phyloP scores from a whole-genome alignment of 495 filamentous ascomycete species.

The Jackrogersella multiformis region DNA sequence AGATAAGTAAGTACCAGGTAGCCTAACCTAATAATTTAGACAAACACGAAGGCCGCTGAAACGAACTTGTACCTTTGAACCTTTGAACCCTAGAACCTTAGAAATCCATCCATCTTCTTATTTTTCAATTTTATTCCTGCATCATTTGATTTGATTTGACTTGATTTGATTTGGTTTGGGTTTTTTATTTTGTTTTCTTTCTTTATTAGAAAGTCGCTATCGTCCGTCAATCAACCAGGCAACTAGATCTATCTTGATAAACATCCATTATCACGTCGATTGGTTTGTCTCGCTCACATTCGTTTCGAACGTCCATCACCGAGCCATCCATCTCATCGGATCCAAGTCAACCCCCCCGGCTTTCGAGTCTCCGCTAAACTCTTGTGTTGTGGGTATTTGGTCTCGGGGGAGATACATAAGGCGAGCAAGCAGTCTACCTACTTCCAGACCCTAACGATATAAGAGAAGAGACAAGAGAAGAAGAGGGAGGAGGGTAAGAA shows the following conservation, averaged over 20 bases:
- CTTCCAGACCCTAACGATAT: too few species aligned
- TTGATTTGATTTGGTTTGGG: too few species aligned
- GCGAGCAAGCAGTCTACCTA: too few species aligned
- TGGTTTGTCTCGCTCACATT: constrained; percentile 24
- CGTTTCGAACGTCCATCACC: constrained; percentile 10
- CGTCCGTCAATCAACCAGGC: constrained; percentile 8
- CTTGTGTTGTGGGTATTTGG: too few species aligned
- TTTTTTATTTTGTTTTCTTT: not conserved
- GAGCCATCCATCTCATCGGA: constrained; percentile 2
- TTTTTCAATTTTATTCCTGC: not conserved
- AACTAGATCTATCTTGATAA: not conserved
- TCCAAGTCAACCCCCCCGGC: not conserved
- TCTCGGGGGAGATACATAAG: too few species aligned
- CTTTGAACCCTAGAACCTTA: constrained; percentile 19
- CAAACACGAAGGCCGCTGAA: constrained; percentile 33
- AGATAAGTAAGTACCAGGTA: too few species aligned
- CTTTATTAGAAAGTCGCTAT: constrained; percentile 6
- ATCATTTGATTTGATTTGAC: constrained; percentile 3
- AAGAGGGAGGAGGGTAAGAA: not conserved
- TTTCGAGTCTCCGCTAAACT: too few species aligned
- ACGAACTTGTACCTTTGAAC: too few species aligned
- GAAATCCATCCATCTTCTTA: constrained; percentile 1
- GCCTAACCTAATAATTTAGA: constrained; percentile 38
- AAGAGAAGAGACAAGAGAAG: not conserved
- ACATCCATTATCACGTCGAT: constrained; percentile 23